These are phyloP conservation scores for Candida krabiensis DNA, from an alignment of 805 yeast species.

Conservation along the genomic window DNA sequence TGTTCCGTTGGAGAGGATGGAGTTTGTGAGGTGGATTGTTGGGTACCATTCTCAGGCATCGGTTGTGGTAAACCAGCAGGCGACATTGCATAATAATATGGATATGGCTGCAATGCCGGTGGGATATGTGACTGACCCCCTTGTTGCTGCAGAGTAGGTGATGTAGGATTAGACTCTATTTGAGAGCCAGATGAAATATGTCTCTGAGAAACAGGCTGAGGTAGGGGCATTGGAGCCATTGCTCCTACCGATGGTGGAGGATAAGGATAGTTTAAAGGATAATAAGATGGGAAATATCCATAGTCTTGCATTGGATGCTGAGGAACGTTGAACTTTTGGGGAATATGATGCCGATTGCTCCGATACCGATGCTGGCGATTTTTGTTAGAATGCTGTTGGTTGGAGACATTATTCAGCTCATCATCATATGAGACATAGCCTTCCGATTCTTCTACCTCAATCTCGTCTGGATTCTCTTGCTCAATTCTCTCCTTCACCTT, in stretches of 20 bases:
- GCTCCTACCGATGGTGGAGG: slow-evolving; percentile 1
- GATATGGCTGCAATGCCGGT: slow-evolving; percentile 11
- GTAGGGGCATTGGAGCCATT: not conserved
- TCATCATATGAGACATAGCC: slow-evolving; percentile 30
- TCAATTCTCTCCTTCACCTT: slow-evolving; percentile 38
- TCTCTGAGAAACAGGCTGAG: not conserved
- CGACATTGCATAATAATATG: slow-evolving; percentile 16
- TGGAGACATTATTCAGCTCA: slow-evolving; percentile 1
- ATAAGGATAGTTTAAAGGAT: slow-evolving; percentile 14
- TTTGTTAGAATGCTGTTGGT: slow-evolving; percentile 3
- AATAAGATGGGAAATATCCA: slow-evolving; percentile 16
- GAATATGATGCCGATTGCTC: not conserved
- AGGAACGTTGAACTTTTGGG: not conserved
- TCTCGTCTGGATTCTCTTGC: slow-evolving; percentile 30
- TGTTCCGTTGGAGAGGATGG: slow-evolving; percentile 1
- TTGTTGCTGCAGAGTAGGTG: slow-evolving; percentile 1
- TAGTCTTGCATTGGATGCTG: slow-evolving; percentile 8
- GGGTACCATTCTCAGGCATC: no score
- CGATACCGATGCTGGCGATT: slow-evolving; percentile 2
- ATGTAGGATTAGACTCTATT: not conserved
- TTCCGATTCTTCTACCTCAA: slow-evolving; percentile 17
- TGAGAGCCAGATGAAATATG: not conserved
- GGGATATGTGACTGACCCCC: slow-evolving; percentile 4
- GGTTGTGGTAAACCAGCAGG: slow-evolving; percentile 2
- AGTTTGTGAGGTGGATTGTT: slow-evolving; percentile 5